Evolutionary conservation across 805 yeast species (phyloP), one percentile per base, ranked within the genome.

Genomic region (Kodamaea kaohsiungensis): DNA sequence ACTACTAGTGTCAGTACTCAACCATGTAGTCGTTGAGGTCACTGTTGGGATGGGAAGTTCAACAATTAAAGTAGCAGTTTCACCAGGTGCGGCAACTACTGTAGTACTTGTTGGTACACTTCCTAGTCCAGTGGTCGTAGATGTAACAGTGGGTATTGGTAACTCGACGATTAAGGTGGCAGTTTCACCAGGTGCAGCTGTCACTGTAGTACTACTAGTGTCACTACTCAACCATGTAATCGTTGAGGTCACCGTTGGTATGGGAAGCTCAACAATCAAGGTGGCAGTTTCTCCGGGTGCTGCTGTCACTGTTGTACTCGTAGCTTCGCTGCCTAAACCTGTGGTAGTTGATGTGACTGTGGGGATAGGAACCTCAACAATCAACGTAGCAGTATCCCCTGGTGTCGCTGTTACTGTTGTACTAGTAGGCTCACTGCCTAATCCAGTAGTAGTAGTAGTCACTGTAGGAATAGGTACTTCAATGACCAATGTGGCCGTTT

Each of bases 401-500:
- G 52, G 16, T 2, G n/a, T n/a, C n/a, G n/a, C n/a, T n/a, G n/a
- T n/a, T n/a, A 33, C 12, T 7, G 40, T 46, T 4, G 10, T 15
- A 4, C 40, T 16, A 1, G 39, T 46, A 7, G 30, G n/a, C n/a
- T n/a, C 38, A 30, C 22, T 30, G 9, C 64, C 61, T 3, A 61
- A 57, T 62, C 57, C 38, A 1, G 62, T 53, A 13, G 54, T 25
- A 7, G 66, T 63, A 3, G 13, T 6, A 13, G 53, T 50, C 3
- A n/a, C 33, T 7, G 53, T 51, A 8, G 53, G 53, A 10, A 45
- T 57, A 46, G 38, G 40, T 39, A 30, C 18, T 4, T 40, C 35
- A 3, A 61, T 53, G 2, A 54, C 19, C 4, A 60, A 59, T 1
- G 62, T 52, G 16, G 43, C 59, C 12, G 55, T 53, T 1, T 50